Percentiles rank a stretch among this genome's conserved stretches.
Evolutionary conservation across 306 rosid genomes (phyloP).

Genomic region (Macrotyloma uniflorum): DNA sequence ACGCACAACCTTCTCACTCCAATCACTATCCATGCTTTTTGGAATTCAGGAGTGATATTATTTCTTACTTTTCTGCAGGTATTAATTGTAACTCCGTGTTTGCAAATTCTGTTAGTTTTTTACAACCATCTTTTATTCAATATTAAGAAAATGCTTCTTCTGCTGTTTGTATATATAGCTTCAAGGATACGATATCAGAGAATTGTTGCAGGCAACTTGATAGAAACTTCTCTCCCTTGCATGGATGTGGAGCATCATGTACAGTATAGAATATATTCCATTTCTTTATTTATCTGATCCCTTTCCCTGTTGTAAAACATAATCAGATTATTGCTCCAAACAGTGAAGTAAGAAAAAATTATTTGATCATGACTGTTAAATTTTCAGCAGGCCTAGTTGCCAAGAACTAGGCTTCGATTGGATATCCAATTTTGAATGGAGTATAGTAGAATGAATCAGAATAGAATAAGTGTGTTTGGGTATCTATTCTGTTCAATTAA

Average conservation of each 20-base stretch:
- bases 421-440: neutral
- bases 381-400: neutral
- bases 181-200: conserved; percentile 97
- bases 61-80: conserved; percentile 92
- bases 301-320: conserved; percentile 17
- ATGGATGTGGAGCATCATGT: conserved; percentile 38
- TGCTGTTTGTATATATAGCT: conserved; percentile 53
- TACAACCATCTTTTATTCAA: neutral
- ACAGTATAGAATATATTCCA: conserved; percentile 23
- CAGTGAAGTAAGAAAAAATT: conserved; percentile 20
- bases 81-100: neutral
- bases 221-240: conserved; percentile 31
- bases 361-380: neutral
- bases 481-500: neutral
- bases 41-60: conserved; percentile 96
- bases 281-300: conserved; percentile 19
- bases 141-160: conserved; percentile 29
- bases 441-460: no score
- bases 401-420: neutral
- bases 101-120: conserved; percentile 11
- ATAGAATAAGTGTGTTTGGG: neutral
- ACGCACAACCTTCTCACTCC: conserved; percentile 95
- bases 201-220: conserved; percentile 82
- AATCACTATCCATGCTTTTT: conserved; percentile 90
- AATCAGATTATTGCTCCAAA: neutral